Evolutionary conservation across 805 yeast species (phyloP), one percentile per base, ranked within the genome.

Genomic region (Wickerhamomyces mucosus): DNA sequence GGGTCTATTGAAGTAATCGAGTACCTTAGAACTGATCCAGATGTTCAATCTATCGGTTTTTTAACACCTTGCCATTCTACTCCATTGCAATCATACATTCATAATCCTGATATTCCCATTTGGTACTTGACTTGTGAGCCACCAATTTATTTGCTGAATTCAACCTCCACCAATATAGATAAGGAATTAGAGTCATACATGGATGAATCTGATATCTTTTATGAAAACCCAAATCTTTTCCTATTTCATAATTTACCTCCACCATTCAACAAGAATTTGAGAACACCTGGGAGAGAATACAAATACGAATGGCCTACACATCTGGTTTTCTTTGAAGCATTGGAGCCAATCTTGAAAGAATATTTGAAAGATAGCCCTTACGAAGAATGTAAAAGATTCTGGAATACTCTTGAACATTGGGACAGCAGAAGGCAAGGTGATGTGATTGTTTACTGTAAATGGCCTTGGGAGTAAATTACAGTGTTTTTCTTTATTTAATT

Each of bases 51-150:
- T 2, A 57, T 88, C 18, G 95, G 96, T 0, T 83, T 92, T 43
- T 54, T 92, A 12, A 85, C 88, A 50, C 98, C 99, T 0, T 92
- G 99, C 47, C 99, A 92, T 54, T 88, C 97, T 0, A 89, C 96
- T 0, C 99, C 98, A 3, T 82, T 92, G 76, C 95, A 85, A 49
- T 72, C 92, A 17, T 75, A 80, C 50, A 56, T 92, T 25, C 95
- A 88, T 48, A 58, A 81, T 15, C 52, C 60, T 8, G 67, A 63
- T 18, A 48, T 69, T 4, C 43, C 51, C 1, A 67, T 76, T 2
- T 82, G 95, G 94, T 77, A 78, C 33, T 59, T 92, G 25, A 74
- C 95, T 0, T 92, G 99, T 54, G 94, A 85, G 35, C 99, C 99
- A 0, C 97, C 98, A 1, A 51, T 61, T 17, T 57, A 58, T 43